Conservation (phyloP, 805 yeast genomes). For the Wickerhamomyces chambardii region DNA sequence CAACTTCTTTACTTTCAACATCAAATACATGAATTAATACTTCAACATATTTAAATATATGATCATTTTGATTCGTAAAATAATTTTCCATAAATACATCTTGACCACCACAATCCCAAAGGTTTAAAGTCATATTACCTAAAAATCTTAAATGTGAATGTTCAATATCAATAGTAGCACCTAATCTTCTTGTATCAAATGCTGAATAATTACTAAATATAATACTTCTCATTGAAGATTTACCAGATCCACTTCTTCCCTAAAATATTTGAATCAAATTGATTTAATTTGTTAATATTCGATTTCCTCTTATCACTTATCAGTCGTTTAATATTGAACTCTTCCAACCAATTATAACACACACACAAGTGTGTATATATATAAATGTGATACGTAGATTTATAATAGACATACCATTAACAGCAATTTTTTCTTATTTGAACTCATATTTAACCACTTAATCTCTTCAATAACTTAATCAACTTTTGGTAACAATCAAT, state of each 20-base stretch:
- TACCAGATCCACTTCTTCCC: conserved; percentile 97
- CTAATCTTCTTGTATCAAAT: conserved; percentile 87
- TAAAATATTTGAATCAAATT: conserved; percentile 24
- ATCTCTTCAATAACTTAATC: not conserved
- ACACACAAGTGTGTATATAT: no score
- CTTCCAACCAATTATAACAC: no score
- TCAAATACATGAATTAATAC: conserved; percentile 95
- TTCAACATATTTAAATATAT: conserved; percentile 91
- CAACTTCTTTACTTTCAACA: conserved; percentile 85
- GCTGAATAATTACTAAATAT: conserved; percentile 96
- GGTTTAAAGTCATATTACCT: conserved; percentile 89
- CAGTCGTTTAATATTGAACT: no score
- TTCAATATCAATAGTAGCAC: conserved; percentile 98
- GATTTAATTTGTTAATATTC: no score
- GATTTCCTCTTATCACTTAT: no score
- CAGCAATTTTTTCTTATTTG: conserved; percentile 48
- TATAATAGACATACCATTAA: conserved; percentile 36
- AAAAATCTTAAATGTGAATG: conserved; percentile 88
- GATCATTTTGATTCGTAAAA: conserved; percentile 79
- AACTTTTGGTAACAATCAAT: no score
- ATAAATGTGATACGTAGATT: no score
- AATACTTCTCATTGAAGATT: conserved; percentile 94
- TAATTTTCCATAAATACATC: conserved; percentile 95
- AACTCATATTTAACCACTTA: conserved; percentile 15
- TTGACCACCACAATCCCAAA: conserved; percentile 99